Evolutionary conservation across 169 alveolate genomes (phyloP).

Genomic region (Babesia divergens): DNA sequence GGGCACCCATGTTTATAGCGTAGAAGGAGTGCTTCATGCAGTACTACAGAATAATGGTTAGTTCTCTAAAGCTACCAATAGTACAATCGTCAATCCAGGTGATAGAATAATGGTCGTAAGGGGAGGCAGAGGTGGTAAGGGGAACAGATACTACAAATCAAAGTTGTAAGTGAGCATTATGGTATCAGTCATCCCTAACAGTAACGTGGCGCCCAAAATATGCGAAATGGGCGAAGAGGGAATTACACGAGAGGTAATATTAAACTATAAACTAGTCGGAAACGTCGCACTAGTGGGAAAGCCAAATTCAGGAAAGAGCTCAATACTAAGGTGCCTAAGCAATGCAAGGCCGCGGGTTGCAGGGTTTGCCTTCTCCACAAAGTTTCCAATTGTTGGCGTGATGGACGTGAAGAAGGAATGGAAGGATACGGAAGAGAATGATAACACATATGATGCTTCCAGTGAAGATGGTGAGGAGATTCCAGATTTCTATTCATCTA

Average conservation of each 20-base stretch:
- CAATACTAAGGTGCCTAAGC: constrained; percentile 46
- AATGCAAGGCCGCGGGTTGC: constrained; percentile 62
- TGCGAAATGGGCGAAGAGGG: constrained; percentile 76
- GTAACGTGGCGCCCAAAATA: constrained; percentile 53
- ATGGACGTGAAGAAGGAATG: not conserved
- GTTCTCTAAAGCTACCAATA: not conserved
- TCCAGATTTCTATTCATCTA: not conserved
- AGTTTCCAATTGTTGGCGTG: constrained; percentile 49
- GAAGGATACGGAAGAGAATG: not conserved
- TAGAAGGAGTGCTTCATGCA: constrained; percentile 48
- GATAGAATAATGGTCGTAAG: constrained; percentile 75
- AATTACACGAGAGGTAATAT: constrained; percentile 44
- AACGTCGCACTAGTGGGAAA: constrained; percentile 88
- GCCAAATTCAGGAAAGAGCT: constrained; percentile 84
- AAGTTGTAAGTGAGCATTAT: constrained; percentile 50
- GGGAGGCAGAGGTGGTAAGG: constrained; percentile 91
- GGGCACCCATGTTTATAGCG: constrained; percentile 83
- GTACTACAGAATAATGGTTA: constrained; percentile 16
- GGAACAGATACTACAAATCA: constrained; percentile 79
- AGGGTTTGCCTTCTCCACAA: constrained; percentile 50
- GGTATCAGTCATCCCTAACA: not conserved
- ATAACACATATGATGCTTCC: not conserved
- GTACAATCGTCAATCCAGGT: constrained; percentile 60
- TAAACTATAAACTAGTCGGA: constrained; percentile 76
- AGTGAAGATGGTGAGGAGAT: constrained; percentile 9